Percentiles rank a stretch among this genome's conserved stretches.
Conservation (phyloP, 768 basidiomycete species). For the Flagelloscypha sp. region DNA sequence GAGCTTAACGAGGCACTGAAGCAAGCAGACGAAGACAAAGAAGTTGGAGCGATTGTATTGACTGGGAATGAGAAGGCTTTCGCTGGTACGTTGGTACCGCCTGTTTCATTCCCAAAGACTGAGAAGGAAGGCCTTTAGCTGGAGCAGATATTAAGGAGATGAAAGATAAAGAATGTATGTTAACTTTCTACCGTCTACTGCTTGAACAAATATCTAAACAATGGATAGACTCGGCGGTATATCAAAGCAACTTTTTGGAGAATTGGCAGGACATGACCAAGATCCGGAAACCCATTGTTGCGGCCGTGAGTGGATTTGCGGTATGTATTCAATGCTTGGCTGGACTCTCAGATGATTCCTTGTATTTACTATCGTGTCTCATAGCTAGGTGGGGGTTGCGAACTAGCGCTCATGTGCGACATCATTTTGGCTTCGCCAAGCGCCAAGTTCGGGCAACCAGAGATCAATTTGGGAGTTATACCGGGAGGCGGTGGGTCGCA, state of each 20-base stretch:
- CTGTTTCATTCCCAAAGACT: not conserved
- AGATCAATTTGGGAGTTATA: slow-evolving; percentile 92
- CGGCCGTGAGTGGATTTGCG: slow-evolving; percentile 92
- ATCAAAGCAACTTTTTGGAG: slow-evolving; percentile 76
- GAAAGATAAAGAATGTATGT: slow-evolving; percentile 88
- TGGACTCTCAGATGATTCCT: not conserved
- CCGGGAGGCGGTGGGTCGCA: slow-evolving; percentile 94
- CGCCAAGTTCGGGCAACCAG: slow-evolving; percentile 92
- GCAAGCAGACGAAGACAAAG: slow-evolving; percentile 61
- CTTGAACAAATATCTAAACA: slow-evolving; percentile 3
- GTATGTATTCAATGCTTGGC: slow-evolving; percentile 36
- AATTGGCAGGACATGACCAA: slow-evolving; percentile 70
- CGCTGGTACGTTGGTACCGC: slow-evolving; percentile 53
- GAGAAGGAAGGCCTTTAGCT: slow-evolving; percentile 34
- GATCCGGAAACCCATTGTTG: slow-evolving; percentile 89
- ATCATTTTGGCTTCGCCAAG: slow-evolving; percentile 87
- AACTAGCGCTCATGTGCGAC: slow-evolving; percentile 94
- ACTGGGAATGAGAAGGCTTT: slow-evolving; percentile 92
- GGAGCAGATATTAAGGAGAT: slow-evolving; percentile 99
- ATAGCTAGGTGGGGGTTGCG: slow-evolving; percentile 94
- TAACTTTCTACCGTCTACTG: slow-evolving; percentile 1
- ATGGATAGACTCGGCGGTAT: slow-evolving; percentile 89
- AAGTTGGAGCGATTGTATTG: slow-evolving; percentile 77
- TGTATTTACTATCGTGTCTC: slow-evolving; percentile 1
- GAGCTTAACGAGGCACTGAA: slow-evolving; percentile 76